These are phyloP conservation scores for Zea luxurians DNA, from an alignment of 176 grass and related monocot genomes.

Conservation along the genomic window DNA sequence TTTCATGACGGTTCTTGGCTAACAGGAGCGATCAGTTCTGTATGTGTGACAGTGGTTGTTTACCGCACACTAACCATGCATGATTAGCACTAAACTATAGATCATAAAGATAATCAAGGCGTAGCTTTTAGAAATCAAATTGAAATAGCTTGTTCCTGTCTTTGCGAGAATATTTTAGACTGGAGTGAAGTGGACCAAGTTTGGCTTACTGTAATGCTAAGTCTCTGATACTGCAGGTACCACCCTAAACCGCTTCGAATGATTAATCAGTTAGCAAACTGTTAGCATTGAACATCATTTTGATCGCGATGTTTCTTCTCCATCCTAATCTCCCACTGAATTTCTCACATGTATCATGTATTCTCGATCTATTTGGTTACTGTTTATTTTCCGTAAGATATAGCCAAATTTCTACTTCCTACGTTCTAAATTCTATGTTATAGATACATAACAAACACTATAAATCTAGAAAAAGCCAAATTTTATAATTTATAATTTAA, in stretches of 20 bases:
- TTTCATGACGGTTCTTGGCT: neutral
- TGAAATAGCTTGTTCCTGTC: neutral
- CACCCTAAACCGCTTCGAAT: constrained; percentile 1
- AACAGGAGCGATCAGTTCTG: neutral
- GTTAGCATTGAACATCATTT: too few relatives aligned
- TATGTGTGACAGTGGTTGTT: neutral
- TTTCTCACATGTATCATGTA: constrained; percentile 29
- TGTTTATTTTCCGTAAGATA: neutral
- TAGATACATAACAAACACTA: neutral
- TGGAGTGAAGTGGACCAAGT: neutral
- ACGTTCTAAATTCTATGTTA: too few relatives aligned
- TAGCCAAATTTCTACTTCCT: neutral
- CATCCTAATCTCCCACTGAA: neutral
- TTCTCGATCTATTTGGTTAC: constrained; percentile 18
- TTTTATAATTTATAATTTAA: too few relatives aligned
- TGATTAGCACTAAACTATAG: neutral
- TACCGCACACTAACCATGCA: neutral
- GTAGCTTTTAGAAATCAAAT: neutral
- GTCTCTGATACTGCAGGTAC: neutral
- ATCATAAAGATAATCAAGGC: neutral
- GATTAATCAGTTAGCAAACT: neutral
- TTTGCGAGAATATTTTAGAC: neutral
- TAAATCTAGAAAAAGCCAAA: too few relatives aligned
- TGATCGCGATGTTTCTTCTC: too few relatives aligned
- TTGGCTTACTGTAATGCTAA: constrained; percentile 15